phyloP scores from a whole-genome alignment of 352 stramenopile genomes.

The Pythium grandisporangium region DNA sequence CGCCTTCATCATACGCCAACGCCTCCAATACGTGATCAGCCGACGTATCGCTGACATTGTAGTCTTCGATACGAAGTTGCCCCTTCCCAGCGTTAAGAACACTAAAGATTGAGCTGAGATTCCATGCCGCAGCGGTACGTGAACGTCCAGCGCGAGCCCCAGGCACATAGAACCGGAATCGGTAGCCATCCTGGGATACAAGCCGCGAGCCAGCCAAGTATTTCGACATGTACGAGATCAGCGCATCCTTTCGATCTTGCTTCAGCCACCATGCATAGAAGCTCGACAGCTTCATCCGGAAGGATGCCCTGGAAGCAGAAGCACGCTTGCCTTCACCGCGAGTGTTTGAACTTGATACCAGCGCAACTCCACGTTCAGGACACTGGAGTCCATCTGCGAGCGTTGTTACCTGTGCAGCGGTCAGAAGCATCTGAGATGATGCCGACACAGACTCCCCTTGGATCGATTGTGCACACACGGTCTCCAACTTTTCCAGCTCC shows the following conservation, averaged over 20 bases:
- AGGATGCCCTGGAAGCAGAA: background rate
- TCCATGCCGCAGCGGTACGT: slow-evolving; percentile 3
- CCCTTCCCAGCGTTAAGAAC: slow-evolving; percentile 63
- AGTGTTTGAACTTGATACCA: background rate
- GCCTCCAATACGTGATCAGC: slow-evolving; percentile 92
- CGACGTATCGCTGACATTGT: slow-evolving; percentile 85
- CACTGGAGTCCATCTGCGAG: background rate
- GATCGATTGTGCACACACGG: background rate
- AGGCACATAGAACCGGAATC: slow-evolving; percentile 16
- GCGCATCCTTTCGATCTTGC: slow-evolving; percentile 7
- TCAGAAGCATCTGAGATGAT: background rate
- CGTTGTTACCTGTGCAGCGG: background rate
- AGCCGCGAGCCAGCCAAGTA: slow-evolving; percentile 8
- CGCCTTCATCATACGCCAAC: slow-evolving; percentile 54
- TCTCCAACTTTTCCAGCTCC: background rate
- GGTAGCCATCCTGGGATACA: slow-evolving; percentile 63
- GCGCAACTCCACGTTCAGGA: background rate
- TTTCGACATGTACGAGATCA: slow-evolving; percentile 3
- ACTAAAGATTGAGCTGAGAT: slow-evolving; percentile 41
- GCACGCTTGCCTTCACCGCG: slow-evolving; percentile 1
- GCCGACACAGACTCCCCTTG: background rate
- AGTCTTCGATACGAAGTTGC: slow-evolving; percentile 65
- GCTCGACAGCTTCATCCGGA: slow-evolving; percentile 1
- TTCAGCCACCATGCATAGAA: slow-evolving; percentile 12
- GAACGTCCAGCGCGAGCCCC: no score